Conservation (phyloP, 192 early-diverging fungal species). For the Coemansia reversa region DNA sequence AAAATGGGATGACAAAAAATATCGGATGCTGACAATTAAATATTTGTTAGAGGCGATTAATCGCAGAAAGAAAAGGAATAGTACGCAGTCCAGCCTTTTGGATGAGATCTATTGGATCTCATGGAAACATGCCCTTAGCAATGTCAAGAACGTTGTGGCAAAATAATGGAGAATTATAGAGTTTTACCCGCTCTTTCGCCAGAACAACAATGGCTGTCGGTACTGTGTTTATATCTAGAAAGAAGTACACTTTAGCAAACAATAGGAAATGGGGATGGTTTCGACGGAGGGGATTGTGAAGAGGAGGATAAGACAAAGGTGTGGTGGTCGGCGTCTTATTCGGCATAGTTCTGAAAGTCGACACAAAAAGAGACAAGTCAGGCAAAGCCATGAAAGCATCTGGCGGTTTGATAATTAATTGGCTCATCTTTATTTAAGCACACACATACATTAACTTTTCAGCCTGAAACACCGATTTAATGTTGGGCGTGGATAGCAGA, state of each 20-base stretch:
- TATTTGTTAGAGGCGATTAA: neutral
- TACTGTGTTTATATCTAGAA: neutral
- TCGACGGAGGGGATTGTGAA: neutral
- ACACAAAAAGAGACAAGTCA: neutral
- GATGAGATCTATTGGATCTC: neutral
- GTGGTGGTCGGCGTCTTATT: neutral
- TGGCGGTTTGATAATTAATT: neutral
- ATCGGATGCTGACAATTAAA: neutral
- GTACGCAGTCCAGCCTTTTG: neutral
- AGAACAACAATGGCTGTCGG: neutral
- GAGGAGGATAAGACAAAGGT: neutral
- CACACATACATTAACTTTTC: neutral
- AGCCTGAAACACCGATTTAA: no score
- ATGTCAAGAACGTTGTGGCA: neutral
- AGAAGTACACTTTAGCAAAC: neutral
- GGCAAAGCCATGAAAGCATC: neutral
- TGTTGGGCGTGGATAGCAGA: neutral
- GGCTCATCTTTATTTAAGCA: neutral
- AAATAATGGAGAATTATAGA: neutral
- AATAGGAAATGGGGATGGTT: neutral
- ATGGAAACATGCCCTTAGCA: neutral
- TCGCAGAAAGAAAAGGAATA: neutral
- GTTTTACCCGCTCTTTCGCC: neutral
- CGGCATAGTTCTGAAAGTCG: neutral
- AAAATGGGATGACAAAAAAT: conserved; percentile 3